Evolutionary conservation across 345 rosid genomes (phyloP).

Genomic region (Citrus sp.): DNA sequence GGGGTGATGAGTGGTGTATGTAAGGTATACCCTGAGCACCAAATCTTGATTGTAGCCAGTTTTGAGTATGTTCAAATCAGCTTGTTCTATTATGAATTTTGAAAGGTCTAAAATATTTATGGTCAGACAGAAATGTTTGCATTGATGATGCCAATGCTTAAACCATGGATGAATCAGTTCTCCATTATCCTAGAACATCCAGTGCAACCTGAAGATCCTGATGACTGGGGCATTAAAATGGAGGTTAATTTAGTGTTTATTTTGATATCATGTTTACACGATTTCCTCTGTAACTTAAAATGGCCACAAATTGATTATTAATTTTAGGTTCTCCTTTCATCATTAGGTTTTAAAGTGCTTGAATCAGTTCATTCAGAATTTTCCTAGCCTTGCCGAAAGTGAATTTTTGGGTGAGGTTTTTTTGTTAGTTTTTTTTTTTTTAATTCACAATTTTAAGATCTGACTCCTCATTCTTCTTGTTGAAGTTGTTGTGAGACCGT

Average conservation of each 20-base stretch:
- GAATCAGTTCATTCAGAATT: constrained; percentile 88
- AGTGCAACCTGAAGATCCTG: constrained; percentile 79
- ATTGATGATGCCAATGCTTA: constrained; percentile 57
- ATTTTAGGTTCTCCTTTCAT: constrained; percentile 3
- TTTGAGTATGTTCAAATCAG: constrained; percentile 20
- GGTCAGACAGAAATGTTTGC: constrained; percentile 69
- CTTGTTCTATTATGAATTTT: constrained; percentile 24
- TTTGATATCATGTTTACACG: neutral
- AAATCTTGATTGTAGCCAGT: constrained; percentile 8
- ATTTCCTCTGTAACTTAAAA: neutral
- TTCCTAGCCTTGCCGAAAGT: constrained; percentile 58
- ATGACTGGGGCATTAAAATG: constrained; percentile 91
- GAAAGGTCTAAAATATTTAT: constrained; percentile 28
- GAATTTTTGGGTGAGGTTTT: constrained; percentile 64
- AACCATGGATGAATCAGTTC: constrained; percentile 75
- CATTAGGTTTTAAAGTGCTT: constrained; percentile 83
- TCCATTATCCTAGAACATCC: constrained; percentile 65
- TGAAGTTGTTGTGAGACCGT: constrained; percentile 75
- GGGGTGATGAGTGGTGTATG: constrained; percentile 84
- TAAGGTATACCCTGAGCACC: constrained; percentile 43
- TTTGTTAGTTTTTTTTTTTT: neutral
- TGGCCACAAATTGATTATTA: neutral
- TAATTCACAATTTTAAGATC: neutral
- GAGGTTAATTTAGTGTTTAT: constrained; percentile 50
- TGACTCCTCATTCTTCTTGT: constrained; percentile 16